A percentile compares a stretch with the other conserved stretches of the same genome.
These are phyloP conservation scores for Hyphopichia wangnamkhiaoensis DNA, from an alignment of 1,139 yeast genomes.

Conservation along the genomic window DNA sequence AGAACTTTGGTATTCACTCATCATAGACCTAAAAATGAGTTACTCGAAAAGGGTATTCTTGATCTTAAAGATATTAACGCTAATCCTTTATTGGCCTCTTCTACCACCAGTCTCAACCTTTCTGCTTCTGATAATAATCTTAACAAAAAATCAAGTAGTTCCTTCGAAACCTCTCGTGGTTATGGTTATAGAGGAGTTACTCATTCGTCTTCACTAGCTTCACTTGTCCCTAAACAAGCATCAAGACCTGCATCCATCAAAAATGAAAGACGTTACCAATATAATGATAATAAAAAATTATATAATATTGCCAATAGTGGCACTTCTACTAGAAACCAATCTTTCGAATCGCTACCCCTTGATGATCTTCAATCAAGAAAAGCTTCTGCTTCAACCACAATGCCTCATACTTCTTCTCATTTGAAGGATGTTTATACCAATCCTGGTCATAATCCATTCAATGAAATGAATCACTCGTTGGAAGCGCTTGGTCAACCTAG, in stretches of 20 bases:
- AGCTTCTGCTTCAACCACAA: neutral
- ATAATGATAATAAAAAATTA: conserved; percentile 17
- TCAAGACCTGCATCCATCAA: neutral
- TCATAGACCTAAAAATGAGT: conserved; percentile 42
- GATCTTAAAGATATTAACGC: conserved; percentile 22
- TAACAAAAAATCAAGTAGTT: too few relatives aligned
- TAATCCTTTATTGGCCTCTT: conserved; percentile 25
- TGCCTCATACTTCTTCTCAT: conserved; percentile 2
- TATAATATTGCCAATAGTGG: conserved; percentile 7
- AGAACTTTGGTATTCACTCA: conserved; percentile 49
- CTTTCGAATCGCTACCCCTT: conserved; percentile 9
- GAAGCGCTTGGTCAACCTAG: neutral
- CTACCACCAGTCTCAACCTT: conserved; percentile 12
- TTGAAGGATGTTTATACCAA: conserved; percentile 2
- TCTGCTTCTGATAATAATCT: conserved; percentile 1
- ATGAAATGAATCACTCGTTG: conserved; percentile 4
- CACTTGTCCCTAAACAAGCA: neutral
- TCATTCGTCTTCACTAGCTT: conserved; percentile 1
- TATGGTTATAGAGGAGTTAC: conserved; percentile 6
- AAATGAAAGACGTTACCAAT: conserved; percentile 3
- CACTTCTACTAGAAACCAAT: neutral
- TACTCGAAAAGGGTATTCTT: conserved; percentile 36
- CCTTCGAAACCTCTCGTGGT: conserved; percentile 4
- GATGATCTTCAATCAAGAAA: conserved; percentile 5
- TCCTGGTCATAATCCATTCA: conserved; percentile 10